These are phyloP conservation scores for Exophiala mesophila DNA, from an alignment of 2,329 filamentous ascomycete genomes.

Conservation along the genomic window DNA sequence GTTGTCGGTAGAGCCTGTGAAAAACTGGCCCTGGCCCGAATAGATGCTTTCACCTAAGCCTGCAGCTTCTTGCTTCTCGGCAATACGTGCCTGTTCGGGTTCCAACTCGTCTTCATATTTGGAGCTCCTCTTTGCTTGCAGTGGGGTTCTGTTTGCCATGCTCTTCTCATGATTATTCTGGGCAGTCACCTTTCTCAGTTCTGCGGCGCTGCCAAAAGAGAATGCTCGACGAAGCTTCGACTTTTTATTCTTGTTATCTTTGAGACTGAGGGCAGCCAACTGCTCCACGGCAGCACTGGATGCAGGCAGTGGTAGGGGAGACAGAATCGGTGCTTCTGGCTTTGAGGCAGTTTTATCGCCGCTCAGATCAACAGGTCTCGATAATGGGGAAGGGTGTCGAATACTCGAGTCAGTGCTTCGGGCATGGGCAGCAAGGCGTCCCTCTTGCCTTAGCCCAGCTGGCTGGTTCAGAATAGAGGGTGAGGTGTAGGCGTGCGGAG, in stretches of 20 bases:
- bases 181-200: slow-evolving; percentile 71
- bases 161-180: slow-evolving; percentile 51
- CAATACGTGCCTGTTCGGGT: slow-evolving; percentile 86
- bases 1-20: slow-evolving; percentile 90
- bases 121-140: slow-evolving; percentile 56
- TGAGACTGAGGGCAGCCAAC: slow-evolving; percentile 79
- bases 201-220: slow-evolving; percentile 92
- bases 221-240: slow-evolving; percentile 83
- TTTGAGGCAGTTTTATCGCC: slow-evolving; percentile 39
- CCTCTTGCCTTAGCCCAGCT: slow-evolving; percentile 8
- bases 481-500: neutral
- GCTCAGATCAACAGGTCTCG: slow-evolving; percentile 63
- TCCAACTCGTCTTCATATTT: slow-evolving; percentile 65
- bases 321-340: slow-evolving; percentile 12
- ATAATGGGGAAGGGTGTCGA: slow-evolving; percentile 63
- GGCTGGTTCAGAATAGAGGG: neutral
- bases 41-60: slow-evolving; percentile 94
- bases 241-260: slow-evolving; percentile 78
- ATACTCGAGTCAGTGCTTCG: slow-evolving; percentile 17
- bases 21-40: slow-evolving; percentile 74
- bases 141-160: slow-evolving; percentile 43
- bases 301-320: neutral
- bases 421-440: slow-evolving; percentile 9
- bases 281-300: slow-evolving; percentile 73
- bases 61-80: slow-evolving; percentile 82